Percentiles rank a stretch among this genome's conserved stretches.
Conservation (phyloP, 352 stramenopile genomes). For the Pseudoperonospora humuli region DNA sequence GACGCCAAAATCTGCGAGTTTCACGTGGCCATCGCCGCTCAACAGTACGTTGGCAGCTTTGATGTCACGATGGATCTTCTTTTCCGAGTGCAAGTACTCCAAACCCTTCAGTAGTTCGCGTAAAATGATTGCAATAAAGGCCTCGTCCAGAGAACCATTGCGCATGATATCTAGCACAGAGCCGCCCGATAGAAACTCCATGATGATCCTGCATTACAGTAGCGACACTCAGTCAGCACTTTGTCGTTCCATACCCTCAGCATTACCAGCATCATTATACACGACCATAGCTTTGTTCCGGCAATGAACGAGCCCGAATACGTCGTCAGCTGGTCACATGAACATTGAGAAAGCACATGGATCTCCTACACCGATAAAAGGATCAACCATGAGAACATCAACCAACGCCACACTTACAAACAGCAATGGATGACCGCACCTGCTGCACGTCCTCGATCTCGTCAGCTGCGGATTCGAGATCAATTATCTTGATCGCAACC, state of each 20-base stretch:
- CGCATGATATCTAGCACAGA: slow-evolving; percentile 87
- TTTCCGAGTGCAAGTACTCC: slow-evolving; percentile 74
- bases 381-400: not conserved
- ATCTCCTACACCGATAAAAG: slow-evolving; percentile 58
- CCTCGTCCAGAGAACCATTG: slow-evolving; percentile 62
- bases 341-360: slow-evolving; percentile 82
- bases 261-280: not conserved
- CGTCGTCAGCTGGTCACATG: slow-evolving; percentile 84
- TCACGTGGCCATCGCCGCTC: slow-evolving; percentile 71
- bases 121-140: slow-evolving; percentile 79
- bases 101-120: slow-evolving; percentile 71
- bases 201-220: slow-evolving; percentile 76
- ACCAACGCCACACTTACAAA: not conserved
- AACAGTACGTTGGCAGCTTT: slow-evolving; percentile 81
- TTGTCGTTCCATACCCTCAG: not conserved
- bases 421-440: slow-evolving; percentile 14
- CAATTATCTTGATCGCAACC: slow-evolving; percentile 80
- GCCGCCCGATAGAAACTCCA: slow-evolving; percentile 91
- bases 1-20: slow-evolving; percentile 83
- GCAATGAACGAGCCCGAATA: slow-evolving; percentile 86
- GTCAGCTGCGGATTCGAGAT: slow-evolving; percentile 74
- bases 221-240: not conserved
- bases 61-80: slow-evolving; percentile 82
- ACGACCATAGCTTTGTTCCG: slow-evolving; percentile 71
- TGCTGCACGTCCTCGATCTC: slow-evolving; percentile 85